Conservation (phyloP, 306 rosid genomes). For the Cucurbita ficifolia region DNA sequence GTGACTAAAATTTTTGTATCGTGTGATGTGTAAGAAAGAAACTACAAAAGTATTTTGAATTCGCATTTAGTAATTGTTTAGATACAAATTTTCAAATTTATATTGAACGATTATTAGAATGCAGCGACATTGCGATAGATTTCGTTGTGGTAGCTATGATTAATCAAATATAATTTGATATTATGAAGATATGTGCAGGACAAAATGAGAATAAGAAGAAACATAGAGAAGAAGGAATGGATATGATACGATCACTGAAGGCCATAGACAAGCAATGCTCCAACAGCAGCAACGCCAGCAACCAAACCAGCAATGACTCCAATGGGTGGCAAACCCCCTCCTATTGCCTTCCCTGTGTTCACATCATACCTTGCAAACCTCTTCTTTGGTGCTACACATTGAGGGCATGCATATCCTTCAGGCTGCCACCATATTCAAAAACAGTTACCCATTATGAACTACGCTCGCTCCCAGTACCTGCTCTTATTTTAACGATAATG, state of each 20-base stretch:
- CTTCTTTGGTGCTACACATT: constrained; percentile 84
- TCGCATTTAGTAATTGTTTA: no score
- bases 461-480: background rate
- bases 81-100: background rate
- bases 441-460: no score
- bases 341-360: constrained; percentile 68
- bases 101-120: no score
- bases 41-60: background rate
- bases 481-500: background rate
- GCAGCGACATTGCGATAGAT: background rate
- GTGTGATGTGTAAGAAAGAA: background rate
- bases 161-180: background rate
- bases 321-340: constrained; percentile 83
- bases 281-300: constrained; percentile 74
- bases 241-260: constrained; percentile 47
- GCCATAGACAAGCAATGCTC: constrained; percentile 90
- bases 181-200: background rate
- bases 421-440: constrained; percentile 29
- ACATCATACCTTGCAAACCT: constrained; percentile 76
- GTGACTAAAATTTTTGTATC: no score
- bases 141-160: no score
- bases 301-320: constrained; percentile 75
- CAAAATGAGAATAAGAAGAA: background rate
- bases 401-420: constrained; percentile 65
- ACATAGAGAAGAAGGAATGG: no score